phyloP scores from a whole-genome alignment of 306 rosid genomes.

The peach (Prunus persica) region Prunus_persica_NCBIv2 NC_034010.1:24557001-24557500 shows the following conservation, averaged over 20 bases:
- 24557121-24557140: not conserved
- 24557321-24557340: not conserved
- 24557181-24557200: not conserved
- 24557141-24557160: not conserved
- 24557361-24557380: not conserved
- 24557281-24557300: not conserved
- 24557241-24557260: not conserved
- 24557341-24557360: not conserved
- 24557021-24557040: constrained; percentile 89
- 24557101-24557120: not conserved
- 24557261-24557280: not conserved
- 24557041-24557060: constrained; percentile 44
- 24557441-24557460: not conserved
- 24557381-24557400: not conserved
- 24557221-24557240: not conserved
- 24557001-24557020: constrained; percentile 93
- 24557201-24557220: too few species aligned
- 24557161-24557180: not conserved
- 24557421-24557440: not conserved
- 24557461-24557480: not conserved
- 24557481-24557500: not conserved
- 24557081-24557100: not conserved
- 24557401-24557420: not conserved
- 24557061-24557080: not conserved
- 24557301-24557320: not conserved